Base-by-base conservation (phyloP, 1,284 basidiomycete genomes). In the Austroboletus novae-zelandiae region DNA sequence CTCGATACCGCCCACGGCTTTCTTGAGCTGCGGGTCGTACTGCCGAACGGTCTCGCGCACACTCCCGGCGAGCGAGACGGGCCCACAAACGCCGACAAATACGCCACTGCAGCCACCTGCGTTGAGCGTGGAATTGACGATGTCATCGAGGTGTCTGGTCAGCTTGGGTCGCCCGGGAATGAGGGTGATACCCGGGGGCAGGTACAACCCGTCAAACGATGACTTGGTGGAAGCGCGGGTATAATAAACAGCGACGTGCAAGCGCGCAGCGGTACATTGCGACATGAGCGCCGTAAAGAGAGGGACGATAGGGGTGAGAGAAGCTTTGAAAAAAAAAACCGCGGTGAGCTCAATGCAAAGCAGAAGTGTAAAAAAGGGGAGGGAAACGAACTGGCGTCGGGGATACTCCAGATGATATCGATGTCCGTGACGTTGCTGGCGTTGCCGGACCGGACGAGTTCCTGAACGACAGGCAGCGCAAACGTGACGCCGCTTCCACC, bases 401-500 rank as follows among this genome's bases (percentile, higher is more conserved):
- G 75, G 25, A 89, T 72, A 27, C 73, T 72, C 88, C 89, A 91
- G 25, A 88, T 73, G 42, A 90, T 69, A 52, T 86, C 78, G 52
- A 90, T 82, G 17, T 75, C 67, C 48, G 78, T 81, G 51, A 83
- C 72, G 45, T 78, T 75, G 54, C 78, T 80, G 48, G 70, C 68
- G 34, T 79, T 75, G 40, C 68, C 70, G 2, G 74, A 59, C 23
- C 47, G 61, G 15, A 89, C 74, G 35, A 91, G 70, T 49, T 89
- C 87, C 55, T 87, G 81, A 14, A 85, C 71, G 0, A 77, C 68
- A 6, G 82, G 75, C 20, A 90, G 71, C 0, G 79, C 81, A 56
- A 84, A 89, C 0, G 85, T 82, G 57, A 91, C 81, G 0, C 89
- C 89, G 52, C 83, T 86, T 2, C 89, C 89, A 5, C 86, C 89